These are phyloP conservation scores for Zymoseptoria brevis DNA, from an alignment of 2,329 filamentous ascomycete genomes.

Conservation along the genomic window DNA sequence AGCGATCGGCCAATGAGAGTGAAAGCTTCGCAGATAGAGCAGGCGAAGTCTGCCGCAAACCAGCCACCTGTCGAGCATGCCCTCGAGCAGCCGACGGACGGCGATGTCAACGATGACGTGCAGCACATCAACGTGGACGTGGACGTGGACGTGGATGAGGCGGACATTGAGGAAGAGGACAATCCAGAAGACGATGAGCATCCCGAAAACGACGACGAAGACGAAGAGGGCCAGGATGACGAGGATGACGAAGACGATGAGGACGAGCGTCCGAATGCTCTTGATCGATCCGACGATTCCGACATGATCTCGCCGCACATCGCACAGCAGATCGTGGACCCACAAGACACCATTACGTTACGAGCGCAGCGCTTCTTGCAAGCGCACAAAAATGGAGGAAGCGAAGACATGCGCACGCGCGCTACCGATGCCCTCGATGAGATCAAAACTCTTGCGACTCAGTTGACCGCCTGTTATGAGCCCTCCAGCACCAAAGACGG, in stretches of 20 bases:
- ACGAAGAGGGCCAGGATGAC: slow-evolving; percentile 33
- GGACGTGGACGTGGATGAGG: slow-evolving; percentile 17
- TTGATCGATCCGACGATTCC: slow-evolving; percentile 48
- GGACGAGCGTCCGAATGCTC: slow-evolving; percentile 43
- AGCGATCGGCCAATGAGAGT: slow-evolving; percentile 42
- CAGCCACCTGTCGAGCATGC: slow-evolving; percentile 9
- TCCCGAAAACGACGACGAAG: slow-evolving; percentile 36
- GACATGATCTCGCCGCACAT: slow-evolving; percentile 37
- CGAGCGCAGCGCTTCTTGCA: slow-evolving; percentile 79
- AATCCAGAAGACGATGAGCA: slow-evolving; percentile 57
- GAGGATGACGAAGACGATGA: slow-evolving; percentile 25
- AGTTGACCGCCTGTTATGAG: slow-evolving; percentile 66
- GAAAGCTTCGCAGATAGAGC: slow-evolving; percentile 6
- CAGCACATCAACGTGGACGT: slow-evolving; percentile 34
- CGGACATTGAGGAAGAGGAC: slow-evolving; percentile 15
- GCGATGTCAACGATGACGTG: slow-evolving; percentile 47
- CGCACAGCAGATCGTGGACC: slow-evolving; percentile 35
- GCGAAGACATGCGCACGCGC: slow-evolving; percentile 67
- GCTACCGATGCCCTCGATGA: slow-evolving; percentile 67
- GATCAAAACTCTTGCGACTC: slow-evolving; percentile 61
- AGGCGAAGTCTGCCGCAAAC: slow-evolving; percentile 5
- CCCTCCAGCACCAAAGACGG: slow-evolving; percentile 37
- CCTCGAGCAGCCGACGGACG: slow-evolving; percentile 29
- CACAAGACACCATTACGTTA: slow-evolving; percentile 65
- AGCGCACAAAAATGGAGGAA: slow-evolving; percentile 68